Evolutionary conservation across 345 rosid genomes (phyloP).

Genomic region (Triadica sebifera): DNA sequence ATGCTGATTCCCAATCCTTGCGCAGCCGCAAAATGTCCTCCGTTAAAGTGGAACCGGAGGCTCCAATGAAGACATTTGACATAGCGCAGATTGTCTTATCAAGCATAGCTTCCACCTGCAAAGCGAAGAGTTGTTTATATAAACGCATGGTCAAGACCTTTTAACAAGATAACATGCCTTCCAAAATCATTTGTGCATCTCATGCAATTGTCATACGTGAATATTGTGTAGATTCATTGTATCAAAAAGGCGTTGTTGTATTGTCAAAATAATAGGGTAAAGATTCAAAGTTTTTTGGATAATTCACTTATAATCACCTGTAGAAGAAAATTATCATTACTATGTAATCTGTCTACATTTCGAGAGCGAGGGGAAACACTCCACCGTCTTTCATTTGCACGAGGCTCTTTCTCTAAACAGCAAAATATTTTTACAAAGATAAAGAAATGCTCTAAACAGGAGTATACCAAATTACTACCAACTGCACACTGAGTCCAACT

Average conservation of each 20-base stretch:
- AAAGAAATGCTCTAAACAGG: too few species aligned
- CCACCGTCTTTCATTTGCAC: too few species aligned
- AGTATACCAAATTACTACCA: too few species aligned
- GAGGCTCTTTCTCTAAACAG: too few species aligned
- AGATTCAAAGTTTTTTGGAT: neutral
- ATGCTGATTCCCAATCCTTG: conserved; percentile 76
- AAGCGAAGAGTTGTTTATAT: neutral
- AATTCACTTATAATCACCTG: neutral
- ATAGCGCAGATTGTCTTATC: conserved; percentile 85
- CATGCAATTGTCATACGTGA: neutral
- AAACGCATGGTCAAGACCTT: too few species aligned
- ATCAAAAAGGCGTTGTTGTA: neutral
- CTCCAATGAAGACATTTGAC: conserved; percentile 79
- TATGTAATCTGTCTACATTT: neutral
- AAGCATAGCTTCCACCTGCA: conserved; percentile 95
- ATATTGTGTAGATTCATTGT: neutral
- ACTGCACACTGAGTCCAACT: too few species aligned
- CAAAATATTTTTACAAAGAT: too few species aligned
- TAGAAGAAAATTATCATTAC: neutral
- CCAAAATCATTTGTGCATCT: neutral
- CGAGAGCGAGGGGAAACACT: neutral
- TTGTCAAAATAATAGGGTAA: neutral
- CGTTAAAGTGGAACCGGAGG: conserved; percentile 84
- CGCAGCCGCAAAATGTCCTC: conserved; percentile 82
- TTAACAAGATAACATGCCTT: too few species aligned